These are phyloP conservation scores for Acrodontium crateriforme DNA, from an alignment of 2,329 filamentous ascomycete genomes.

Conservation along the genomic window DNA sequence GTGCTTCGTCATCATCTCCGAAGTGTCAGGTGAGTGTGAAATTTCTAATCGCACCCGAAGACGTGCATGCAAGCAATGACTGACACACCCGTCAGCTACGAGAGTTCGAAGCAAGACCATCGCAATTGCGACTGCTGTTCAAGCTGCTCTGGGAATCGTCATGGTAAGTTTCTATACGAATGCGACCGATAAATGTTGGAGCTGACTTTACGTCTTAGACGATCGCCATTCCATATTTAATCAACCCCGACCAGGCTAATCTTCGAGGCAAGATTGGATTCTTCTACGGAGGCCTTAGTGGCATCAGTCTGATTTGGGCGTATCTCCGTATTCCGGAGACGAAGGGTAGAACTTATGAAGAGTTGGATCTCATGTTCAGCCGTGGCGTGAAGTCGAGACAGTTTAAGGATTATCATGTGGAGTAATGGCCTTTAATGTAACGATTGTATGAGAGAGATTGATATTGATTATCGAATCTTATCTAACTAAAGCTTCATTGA, in stretches of 20 bases:
- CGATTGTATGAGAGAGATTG: conserved; percentile 3
- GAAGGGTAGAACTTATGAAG: conserved; percentile 27
- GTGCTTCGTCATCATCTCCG: conserved; percentile 26
- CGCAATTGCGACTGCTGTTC: conserved; percentile 25
- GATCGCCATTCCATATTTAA: conserved; percentile 27
- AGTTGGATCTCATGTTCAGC: conserved; percentile 31
- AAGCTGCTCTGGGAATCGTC: conserved; percentile 16
- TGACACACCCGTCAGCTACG: too few species aligned
- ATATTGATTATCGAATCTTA: conserved; percentile 3
- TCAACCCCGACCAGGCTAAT: conserved; percentile 28
- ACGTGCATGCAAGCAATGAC: too few species aligned
- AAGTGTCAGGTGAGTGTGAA: too few species aligned
- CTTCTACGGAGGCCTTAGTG: conserved; percentile 25
- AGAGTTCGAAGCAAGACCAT: conserved; percentile 26
- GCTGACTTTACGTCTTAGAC: conserved; percentile 9
- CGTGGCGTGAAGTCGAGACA: conserved; percentile 22
- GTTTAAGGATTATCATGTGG: conserved; percentile 19
- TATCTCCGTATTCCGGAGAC: conserved; percentile 27
- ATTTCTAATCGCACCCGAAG: too few species aligned
- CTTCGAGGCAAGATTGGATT: conserved; percentile 29
- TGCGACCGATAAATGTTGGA: background rate
- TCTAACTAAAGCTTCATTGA: conserved; percentile 3
- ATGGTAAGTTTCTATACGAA: background rate
- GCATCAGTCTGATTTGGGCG: conserved; percentile 23
- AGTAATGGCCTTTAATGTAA: conserved; percentile 6